Percentiles rank a stretch among this genome's conserved stretches.
Evolutionary conservation across 805 yeast species (phyloP).

Genomic region (Starmerella gropengiesseri): DNA sequence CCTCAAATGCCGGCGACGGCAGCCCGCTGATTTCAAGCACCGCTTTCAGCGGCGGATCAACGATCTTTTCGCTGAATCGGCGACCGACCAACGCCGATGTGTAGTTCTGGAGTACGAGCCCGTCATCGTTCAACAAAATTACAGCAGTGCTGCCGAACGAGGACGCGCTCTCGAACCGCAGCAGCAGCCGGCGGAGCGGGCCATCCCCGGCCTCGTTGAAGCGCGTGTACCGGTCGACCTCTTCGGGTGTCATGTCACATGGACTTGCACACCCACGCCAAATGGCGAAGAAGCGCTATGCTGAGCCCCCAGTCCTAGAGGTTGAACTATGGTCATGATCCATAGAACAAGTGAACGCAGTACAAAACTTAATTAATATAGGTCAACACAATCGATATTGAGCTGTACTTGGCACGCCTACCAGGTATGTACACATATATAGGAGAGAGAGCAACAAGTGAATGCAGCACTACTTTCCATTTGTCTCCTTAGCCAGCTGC

Average conservation of each 20-base stretch:
- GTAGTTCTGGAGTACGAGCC: not conserved
- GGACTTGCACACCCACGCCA: no score
- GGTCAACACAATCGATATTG: no score
- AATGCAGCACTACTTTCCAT: no score
- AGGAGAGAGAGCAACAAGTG: no score
- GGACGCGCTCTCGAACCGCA: not conserved
- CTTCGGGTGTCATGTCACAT: conserved; percentile 1
- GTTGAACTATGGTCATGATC: no score
- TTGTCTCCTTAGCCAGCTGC: no score
- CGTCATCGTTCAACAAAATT: conserved; percentile 2
- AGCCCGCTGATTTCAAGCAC: not conserved
- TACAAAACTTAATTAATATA: no score
- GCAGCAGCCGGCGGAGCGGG: conserved; percentile 4
- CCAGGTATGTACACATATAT: no score
- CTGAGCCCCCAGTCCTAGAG: no score
- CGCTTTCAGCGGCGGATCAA: not conserved
- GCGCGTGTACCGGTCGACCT: not conserved
- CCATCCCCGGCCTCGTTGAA: conserved; percentile 4
- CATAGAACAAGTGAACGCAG: no score
- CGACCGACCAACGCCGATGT: not conserved
- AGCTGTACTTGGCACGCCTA: no score
- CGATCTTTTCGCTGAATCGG: not conserved
- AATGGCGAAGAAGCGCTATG: no score
- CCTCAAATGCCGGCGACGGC: not conserved
- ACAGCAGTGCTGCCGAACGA: not conserved